Percentiles rank a stretch among this genome's conserved stretches.
These are phyloP conservation scores for Bruguiera hainesii DNA, from an alignment of 441 rosid species.

Conservation along the genomic window DNA sequence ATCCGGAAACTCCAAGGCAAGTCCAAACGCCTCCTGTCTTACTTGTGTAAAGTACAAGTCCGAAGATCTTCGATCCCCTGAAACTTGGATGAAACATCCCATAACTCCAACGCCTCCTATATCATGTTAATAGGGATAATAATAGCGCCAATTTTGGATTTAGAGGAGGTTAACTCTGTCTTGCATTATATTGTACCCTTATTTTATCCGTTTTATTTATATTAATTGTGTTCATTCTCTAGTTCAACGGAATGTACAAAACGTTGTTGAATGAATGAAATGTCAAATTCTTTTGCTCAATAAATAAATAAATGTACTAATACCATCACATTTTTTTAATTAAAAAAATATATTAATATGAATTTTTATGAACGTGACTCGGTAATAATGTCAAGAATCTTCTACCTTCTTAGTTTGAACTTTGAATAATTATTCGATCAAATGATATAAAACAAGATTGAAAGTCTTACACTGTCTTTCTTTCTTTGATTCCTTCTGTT, in stretches of 20 bases:
- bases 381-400: slow-evolving; percentile 23
- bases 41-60: slow-evolving; percentile 6
- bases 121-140: neutral
- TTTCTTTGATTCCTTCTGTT: neutral
- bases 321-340: slow-evolving; percentile 4
- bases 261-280: no score
- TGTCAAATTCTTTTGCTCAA: no score
- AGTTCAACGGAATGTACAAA: no score
- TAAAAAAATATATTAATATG: slow-evolving; percentile 2
- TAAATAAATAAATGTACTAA: neutral
- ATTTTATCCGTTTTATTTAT: no score
- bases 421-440: neutral
- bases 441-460: slow-evolving; percentile 7
- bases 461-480: slow-evolving; percentile 5
- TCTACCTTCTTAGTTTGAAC: slow-evolving; percentile 5
- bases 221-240: no score
- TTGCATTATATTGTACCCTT: no score
- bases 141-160: no score
- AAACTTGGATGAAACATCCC: neutral
- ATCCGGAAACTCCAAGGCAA: slow-evolving; percentile 1
- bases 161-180: no score
- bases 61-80: slow-evolving; percentile 16
- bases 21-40: slow-evolving; percentile 13
- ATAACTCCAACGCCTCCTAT: slow-evolving; percentile 11
- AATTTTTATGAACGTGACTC: slow-evolving; percentile 19